phyloP scores from a whole-genome alignment of 2,329 filamentous ascomycete genomes.

The Colletotrichum higginsianum region DNA sequence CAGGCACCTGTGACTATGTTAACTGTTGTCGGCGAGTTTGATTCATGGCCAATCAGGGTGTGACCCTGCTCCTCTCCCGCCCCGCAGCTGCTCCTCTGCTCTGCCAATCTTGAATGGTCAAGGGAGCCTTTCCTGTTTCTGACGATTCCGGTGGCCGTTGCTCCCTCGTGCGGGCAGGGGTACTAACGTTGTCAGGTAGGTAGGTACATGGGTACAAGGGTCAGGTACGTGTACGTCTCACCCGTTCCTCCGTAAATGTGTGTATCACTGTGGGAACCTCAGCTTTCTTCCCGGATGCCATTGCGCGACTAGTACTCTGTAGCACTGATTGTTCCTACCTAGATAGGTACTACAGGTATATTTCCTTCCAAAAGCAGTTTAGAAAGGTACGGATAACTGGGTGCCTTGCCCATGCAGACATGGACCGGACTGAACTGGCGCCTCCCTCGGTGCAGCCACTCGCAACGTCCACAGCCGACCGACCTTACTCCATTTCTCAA shows the following conservation, averaged over 20 bases:
- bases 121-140: constrained; percentile 36
- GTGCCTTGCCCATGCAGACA: constrained; percentile 13
- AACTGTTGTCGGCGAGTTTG: constrained; percentile 12
- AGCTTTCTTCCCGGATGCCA: constrained; percentile 4
- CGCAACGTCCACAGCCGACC: constrained; percentile 15
- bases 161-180: constrained; percentile 26
- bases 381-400: not conserved
- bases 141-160: constrained; percentile 40
- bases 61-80: constrained; percentile 24
- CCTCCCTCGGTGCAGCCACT: constrained; percentile 18
- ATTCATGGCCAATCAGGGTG: constrained; percentile 27
- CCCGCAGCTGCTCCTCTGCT: constrained; percentile 15
- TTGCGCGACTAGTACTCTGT: no score
- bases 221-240: constrained; percentile 14
- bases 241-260: not conserved
- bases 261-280: not conserved
- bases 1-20: not conserved
- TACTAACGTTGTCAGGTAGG: constrained; percentile 25
- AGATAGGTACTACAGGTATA: no score
- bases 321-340: no score
- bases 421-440: constrained; percentile 12
- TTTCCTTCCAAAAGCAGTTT: no score
- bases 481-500: constrained; percentile 11
- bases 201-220: not conserved
- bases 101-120: constrained; percentile 37